Base-by-base conservation (phyloP, 2,329 filamentous ascomycete species). In the Pseudocercospora eumusae region DNA sequence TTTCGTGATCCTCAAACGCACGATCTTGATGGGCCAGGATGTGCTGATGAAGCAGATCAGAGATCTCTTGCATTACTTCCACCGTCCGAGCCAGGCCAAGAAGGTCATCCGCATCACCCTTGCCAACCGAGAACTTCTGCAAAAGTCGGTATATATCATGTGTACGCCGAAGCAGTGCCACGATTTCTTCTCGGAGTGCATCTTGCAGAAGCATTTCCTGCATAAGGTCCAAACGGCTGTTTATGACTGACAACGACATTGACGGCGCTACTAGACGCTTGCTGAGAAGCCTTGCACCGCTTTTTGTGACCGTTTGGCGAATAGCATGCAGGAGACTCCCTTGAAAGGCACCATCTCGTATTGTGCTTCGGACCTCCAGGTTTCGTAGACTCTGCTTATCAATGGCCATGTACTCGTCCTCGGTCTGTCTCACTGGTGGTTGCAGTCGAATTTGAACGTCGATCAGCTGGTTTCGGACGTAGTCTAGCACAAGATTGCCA, bases 241-340 rank as follows among this genome's bases (percentile, higher is more conserved):
- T 88, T 68, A 99, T 97, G 2, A 88, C 83, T 4, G 86, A 79
- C 4, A 96, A 76, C 8, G 89, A 96, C n/a, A 93, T 95, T 0
- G 93, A 97, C 0, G 95, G 95, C 0, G 92, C 88, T 55, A 86
- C 86, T n/a, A 99, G 79, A 82, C 95, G 92, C 68, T 92, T 88
- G 65, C 88, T 88, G 6, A 99, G 82, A 54, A 98, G 81, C 44
- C 95, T 85, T 21, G 92, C 88, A 58, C 95, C 95, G 68, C 93
- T 93, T 73, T 93, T 96, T 0, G 95, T 99, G 15, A 92, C 90
- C 0, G 95, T 99, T 57, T 89, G 86, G 63, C 93, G 86, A 57
- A 98, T 84, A n/a, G 92, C 90, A 77, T 98, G 92, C 40, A 99
- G 79, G 47, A 99, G 79, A 72, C 93, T 97, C 4, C 95, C 95